These are phyloP conservation scores for Fusarium sp. DNA, from an alignment of 2,329 filamentous ascomycete species.

Conservation along the genomic window DNA sequence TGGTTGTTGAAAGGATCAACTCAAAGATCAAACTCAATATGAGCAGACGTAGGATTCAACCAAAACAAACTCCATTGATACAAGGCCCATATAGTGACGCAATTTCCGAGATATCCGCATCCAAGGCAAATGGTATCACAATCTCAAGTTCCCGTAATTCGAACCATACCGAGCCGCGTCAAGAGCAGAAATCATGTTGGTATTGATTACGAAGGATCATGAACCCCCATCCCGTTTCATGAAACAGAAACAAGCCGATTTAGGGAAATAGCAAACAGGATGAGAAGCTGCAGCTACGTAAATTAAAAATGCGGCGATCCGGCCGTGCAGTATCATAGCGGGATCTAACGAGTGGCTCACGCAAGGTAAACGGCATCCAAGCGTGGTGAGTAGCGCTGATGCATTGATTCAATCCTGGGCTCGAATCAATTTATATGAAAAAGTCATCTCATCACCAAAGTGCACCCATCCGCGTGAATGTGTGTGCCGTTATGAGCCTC, in stretches of 20 bases:
- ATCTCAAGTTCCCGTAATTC: neutral
- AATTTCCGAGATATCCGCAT: constrained; percentile 3
- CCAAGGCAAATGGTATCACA: neutral
- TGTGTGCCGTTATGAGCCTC: neutral
- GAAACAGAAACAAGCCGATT: constrained; percentile 31
- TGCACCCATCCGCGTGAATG: neutral
- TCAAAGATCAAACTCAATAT: neutral
- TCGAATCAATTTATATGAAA: constrained; percentile 27
- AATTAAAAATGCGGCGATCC: constrained; percentile 11
- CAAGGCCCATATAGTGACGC: neutral
- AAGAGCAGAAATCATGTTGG: neutral
- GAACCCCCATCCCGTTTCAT: constrained; percentile 23
- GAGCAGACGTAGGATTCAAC: neutral
- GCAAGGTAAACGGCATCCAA: neutral
- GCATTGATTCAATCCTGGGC: constrained; percentile 23
- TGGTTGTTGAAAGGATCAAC: neutral
- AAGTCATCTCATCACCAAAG: neutral
- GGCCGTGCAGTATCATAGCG: constrained; percentile 11
- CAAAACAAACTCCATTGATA: neutral
- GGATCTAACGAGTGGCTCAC: constrained; percentile 3
- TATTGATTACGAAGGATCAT: constrained; percentile 18
- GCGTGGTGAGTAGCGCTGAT: constrained; percentile 1
- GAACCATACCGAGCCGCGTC: neutral
- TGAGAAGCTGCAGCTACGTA: neutral
- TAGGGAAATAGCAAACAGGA: constrained; percentile 15